Evolutionary conservation across 768 basidiomycete genomes (phyloP), one percentile per base, ranked within the genome.

Genomic region (Polyporus arcularius): DNA sequence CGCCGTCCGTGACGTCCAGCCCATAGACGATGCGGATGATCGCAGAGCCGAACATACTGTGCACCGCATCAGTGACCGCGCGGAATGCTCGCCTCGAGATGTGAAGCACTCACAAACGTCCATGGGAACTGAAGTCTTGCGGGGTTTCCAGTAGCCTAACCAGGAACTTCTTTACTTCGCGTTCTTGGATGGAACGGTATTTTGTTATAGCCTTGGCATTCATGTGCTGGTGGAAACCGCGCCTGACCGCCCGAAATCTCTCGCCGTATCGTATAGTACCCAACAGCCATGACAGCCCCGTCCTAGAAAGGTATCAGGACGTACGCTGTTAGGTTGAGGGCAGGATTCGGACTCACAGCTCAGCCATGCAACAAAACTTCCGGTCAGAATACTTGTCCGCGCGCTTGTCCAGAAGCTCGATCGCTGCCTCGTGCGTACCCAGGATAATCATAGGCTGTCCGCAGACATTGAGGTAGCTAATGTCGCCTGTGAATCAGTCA

Each of bases 381-480:
- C 86, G 88, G 74, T 91, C 90, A 11, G 89, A 85, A 69, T 90
- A 92, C 31, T 89, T 85, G 11, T 80, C 74, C 6, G 88, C 87
- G 31, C 84, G 80, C 68, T 83, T 87, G 56, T 92, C 90, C 64
- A 92, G 74, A 57, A 92, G 73, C 31, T 90, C 88, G 40, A 76
- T 75, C 0, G 79, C 81, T 0, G 80, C 84, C 43, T 86, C 79
- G 8, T 79, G 78, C 39, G 80, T 82, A 72, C 85, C 87, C 55
- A 90, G 67, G 72, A 92, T 86, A 38, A 91, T 76, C 43, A 92
- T 79, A 4, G 82, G 80, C 61, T 88, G 82, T 0, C 88, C 86
- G 43, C 87, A 76, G 26, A 89, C 72, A 65, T 87, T 84, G 35
- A 90, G 71, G 67, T 88, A 85, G 0, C 85, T 82, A 65, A 90